Evolutionary conservation across 2,329 filamentous ascomycete genomes (phyloP), one percentile per base, ranked within the genome.

Genomic region (Colletotrichum higginsianum): DNA sequence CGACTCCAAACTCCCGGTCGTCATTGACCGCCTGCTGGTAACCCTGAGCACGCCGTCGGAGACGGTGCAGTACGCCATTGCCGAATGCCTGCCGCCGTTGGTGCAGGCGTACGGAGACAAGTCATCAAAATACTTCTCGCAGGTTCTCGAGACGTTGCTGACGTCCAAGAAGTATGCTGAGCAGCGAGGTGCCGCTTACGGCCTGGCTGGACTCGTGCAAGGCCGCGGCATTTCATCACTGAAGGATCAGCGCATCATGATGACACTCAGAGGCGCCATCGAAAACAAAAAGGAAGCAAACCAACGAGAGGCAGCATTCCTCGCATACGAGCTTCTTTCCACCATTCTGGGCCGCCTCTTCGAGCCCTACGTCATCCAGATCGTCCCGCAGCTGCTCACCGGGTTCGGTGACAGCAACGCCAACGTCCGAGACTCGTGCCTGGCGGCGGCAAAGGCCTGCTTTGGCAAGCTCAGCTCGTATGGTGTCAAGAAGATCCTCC

Each of bases 31-130:
- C 73, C 86, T 99, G 26, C 87, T 99, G 67, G 90, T 91, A 26
- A 98, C 97, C 8, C 86, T 99, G 55, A 96, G 93, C 80, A 98
- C 96, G 15, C 96, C 96, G 38, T 98, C 96, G 0, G 96, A 99
- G 82, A 95, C 94, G 18, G 96, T 99, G 1, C 96, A 99, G 81
- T 98, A 96, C 79, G 96, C 96, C 57, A 95, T 98, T 70, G 95
- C 97, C 4, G 94, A 96, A 78, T 99, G 96, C 77, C 86, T 99
- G 26, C 96, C 96, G 16, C 95, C 96, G 1, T 87, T 99, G n/a
- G 91, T 99, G 42, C 91, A 90, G 69, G 92, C 94, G 3, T 96
- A 93, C 57, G 89, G 89, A 40, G 90, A 95, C 72, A 93, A 96
- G 78, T 91, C 93, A 3, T 89, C 91, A 44, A 90, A 91, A 60